Evolutionary conservation across 306 rosid species (phyloP).

Genomic region (Prinsepia uniflora): DNA sequence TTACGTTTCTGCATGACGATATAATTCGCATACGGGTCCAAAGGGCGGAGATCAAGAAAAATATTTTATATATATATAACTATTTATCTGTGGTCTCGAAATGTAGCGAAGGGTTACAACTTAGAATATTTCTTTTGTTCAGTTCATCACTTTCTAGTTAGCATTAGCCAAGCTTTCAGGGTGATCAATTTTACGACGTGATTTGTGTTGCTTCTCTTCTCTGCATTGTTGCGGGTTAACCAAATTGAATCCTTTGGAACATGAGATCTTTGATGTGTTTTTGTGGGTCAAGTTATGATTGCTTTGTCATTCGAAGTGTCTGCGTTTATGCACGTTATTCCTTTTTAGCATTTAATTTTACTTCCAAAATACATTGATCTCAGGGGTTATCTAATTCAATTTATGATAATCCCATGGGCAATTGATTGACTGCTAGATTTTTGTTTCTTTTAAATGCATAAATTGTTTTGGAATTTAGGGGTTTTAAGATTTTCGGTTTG

Average conservation of each 20-base stretch:
- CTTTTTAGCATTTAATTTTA: not conserved
- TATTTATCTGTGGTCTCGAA: not conserved
- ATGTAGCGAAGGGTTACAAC: not conserved
- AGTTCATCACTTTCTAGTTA: not conserved
- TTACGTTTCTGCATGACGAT: slow-evolving; percentile 1
- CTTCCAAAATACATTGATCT: too few species aligned
- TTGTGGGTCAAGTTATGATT: not conserved
- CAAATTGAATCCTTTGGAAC: not conserved
- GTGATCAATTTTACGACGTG: not conserved
- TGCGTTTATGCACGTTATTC: too few species aligned
- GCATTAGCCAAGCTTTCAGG: not conserved
- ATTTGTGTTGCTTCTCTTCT: not conserved
- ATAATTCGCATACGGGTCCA: not conserved
- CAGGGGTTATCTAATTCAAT: too few species aligned
- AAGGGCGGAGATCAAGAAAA: not conserved
- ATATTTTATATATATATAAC: not conserved
- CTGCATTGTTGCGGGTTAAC: not conserved
- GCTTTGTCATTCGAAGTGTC: not conserved
- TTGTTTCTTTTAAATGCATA: too few species aligned
- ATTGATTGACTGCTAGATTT: too few species aligned
- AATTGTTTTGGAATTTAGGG: too few species aligned
- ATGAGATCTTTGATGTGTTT: not conserved
- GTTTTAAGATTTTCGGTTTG: too few species aligned
- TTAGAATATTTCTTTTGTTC: not conserved
- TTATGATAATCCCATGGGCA: too few species aligned